Conservation (phyloP, 2,329 filamentous ascomycete species). For the Clarireedia sp. region DNA sequence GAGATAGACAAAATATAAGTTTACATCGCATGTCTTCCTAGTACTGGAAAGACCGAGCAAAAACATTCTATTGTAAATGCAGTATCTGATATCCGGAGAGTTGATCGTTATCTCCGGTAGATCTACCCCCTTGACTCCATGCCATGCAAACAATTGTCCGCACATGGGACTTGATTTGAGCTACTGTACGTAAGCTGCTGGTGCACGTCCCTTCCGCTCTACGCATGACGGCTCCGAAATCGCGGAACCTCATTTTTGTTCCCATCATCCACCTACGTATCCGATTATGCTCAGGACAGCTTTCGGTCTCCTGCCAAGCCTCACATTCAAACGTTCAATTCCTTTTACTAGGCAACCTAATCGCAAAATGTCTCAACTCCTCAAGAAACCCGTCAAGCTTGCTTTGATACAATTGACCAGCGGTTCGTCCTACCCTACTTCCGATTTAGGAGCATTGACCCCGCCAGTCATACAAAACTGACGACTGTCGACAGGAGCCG, state of each 20-base stretch:
- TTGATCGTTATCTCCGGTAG: no score
- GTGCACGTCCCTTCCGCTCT: constrained; percentile 1
- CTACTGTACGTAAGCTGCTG: neutral
- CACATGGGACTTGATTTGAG: neutral
- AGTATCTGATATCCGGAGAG: no score
- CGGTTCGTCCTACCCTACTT: constrained; percentile 35
- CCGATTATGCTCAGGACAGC: constrained; percentile 3
- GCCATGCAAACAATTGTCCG: neutral
- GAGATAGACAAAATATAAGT: neutral
- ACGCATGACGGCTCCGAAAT: neutral
- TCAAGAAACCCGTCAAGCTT: constrained; percentile 71
- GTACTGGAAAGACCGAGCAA: no score
- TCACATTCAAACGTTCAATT: constrained; percentile 5
- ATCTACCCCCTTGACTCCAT: neutral
- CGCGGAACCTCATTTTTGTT: neutral
- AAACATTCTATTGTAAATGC: no score
- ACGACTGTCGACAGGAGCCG: constrained; percentile 43
- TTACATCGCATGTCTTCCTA: neutral
- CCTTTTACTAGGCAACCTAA: constrained; percentile 9
- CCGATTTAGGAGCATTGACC: neutral
- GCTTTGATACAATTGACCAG: constrained; percentile 76
- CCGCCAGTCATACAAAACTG: constrained; percentile 20
- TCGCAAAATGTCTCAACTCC: constrained; percentile 34
- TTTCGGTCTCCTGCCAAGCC: constrained; percentile 1
- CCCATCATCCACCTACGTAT: neutral